phyloP scores from a whole-genome alignment of 2,329 filamentous ascomycete genomes.

The Penicillium sp. region DNA sequence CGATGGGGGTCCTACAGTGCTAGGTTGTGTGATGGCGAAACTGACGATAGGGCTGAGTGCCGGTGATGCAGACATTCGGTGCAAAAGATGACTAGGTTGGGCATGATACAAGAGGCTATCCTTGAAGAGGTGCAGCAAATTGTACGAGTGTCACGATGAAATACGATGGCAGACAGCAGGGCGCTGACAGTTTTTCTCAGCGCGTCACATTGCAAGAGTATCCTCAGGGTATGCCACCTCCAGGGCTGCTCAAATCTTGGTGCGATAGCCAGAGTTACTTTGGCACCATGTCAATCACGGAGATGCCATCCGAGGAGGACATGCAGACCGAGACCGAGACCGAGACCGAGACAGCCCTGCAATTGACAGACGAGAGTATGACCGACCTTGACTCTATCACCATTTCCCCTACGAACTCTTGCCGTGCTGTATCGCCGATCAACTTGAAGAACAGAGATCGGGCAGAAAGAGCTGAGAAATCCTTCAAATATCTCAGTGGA shows the following conservation, averaged over 20 bases:
- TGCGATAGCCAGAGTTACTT: background rate
- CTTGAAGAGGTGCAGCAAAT: background rate
- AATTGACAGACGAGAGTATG: no score
- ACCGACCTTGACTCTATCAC: background rate
- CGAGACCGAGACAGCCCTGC: no score
- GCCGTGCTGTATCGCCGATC: background rate
- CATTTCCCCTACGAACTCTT: background rate
- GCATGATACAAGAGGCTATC: background rate
- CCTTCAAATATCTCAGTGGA: background rate
- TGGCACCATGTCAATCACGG: background rate
- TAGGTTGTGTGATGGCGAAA: background rate
- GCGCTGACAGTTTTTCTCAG: background rate
- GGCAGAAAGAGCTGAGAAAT: background rate
- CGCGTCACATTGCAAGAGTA: background rate
- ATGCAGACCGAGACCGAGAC: background rate
- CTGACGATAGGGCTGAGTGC: background rate
- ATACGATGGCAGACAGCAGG: background rate
- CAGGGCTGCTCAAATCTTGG: background rate
- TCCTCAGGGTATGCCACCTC: background rate
- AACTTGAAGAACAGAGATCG: background rate
- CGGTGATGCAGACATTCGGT: background rate
- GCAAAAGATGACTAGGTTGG: background rate
- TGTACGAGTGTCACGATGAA: background rate
- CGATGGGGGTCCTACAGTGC: no score
- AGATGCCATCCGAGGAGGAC: background rate